These are phyloP conservation scores for Capsicum rhomboideum DNA, from an alignment of 257 asterid species.

Conservation along the genomic window DNA sequence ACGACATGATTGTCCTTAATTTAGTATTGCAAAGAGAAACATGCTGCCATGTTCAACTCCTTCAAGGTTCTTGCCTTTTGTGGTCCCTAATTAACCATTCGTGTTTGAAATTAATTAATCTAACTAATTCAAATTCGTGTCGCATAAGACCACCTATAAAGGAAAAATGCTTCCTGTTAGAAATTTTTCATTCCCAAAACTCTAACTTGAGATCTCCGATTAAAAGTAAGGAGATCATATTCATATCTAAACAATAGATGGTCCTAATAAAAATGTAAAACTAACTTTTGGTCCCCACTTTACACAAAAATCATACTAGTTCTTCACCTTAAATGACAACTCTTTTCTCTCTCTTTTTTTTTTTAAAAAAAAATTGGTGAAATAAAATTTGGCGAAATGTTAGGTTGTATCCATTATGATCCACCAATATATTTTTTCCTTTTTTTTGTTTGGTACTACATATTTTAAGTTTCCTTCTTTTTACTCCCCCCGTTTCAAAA, in stretches of 20 bases:
- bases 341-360: not conserved
- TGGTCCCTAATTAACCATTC: too few relatives aligned
- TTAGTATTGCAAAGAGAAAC: not conserved
- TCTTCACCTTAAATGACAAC: not conserved
- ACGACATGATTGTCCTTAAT: not conserved
- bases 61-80: not conserved
- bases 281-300: not conserved
- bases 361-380: not conserved
- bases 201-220: not conserved
- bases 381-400: not conserved
- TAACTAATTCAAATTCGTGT: not conserved
- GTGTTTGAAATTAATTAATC: not conserved
- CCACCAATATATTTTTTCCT: not conserved
- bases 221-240: not conserved
- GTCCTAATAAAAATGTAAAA: not conserved
- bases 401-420: not conserved
- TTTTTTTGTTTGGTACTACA: not conserved
- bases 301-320: not conserved
- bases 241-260: not conserved
- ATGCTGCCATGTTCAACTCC: conserved; percentile 16
- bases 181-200: rapidly evolving
- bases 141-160: too few relatives aligned
- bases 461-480: too few relatives aligned
- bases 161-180: rapidly evolving
- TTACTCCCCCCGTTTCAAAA: too few relatives aligned